Percentiles rank a stretch among this genome's conserved stretches.
Conservation (phyloP, 2,329 filamentous ascomycete species). For the Lecanicillium sp. region DNA sequence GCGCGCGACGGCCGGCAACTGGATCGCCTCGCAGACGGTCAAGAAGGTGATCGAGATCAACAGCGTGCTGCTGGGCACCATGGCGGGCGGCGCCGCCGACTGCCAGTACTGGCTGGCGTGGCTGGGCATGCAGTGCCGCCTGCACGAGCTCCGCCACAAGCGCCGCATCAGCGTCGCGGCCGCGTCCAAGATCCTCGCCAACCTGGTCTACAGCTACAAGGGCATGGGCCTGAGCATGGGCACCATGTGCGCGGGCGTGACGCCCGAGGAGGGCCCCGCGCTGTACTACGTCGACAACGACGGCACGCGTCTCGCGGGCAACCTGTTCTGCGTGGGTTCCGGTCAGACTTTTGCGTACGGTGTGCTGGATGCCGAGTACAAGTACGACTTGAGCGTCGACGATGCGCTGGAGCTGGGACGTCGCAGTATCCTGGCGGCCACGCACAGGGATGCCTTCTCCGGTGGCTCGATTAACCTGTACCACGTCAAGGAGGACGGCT, state of each 20-base stretch:
- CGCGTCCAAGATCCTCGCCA: constrained; percentile 96
- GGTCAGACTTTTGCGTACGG: constrained; percentile 99
- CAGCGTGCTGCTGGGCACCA: constrained; percentile 86
- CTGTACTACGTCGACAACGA: constrained; percentile 97
- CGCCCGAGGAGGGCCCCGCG: constrained; percentile 88
- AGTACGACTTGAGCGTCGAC: constrained; percentile 78
- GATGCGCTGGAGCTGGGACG: constrained; percentile 87
- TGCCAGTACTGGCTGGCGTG: constrained; percentile 99
- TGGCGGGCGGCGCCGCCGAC: constrained; percentile 97
- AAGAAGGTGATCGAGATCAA: constrained; percentile 99
- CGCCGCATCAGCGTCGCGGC: constrained; percentile 96
- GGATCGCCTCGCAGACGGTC: constrained; percentile 99
- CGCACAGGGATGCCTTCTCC: constrained; percentile 96
- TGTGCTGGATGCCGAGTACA: constrained; percentile 93
- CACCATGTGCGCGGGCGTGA: constrained; percentile 98
- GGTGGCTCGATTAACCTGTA: constrained; percentile 98
- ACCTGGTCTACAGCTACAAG: constrained; percentile 98
- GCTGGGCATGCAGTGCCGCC: constrained; percentile 96
- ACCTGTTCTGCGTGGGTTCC: constrained; percentile 96
- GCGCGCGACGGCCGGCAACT: constrained; percentile 92
- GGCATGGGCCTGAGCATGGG: constrained; percentile 98
- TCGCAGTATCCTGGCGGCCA: constrained; percentile 90
- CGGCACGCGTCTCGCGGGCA: constrained; percentile 84
- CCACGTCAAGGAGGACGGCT: constrained; percentile 97
- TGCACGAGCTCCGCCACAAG: constrained; percentile 99